These are phyloP conservation scores for Macadamia tetraphylla DNA, from an alignment of 164 flowering plant species.

Conservation along the genomic window DNA sequence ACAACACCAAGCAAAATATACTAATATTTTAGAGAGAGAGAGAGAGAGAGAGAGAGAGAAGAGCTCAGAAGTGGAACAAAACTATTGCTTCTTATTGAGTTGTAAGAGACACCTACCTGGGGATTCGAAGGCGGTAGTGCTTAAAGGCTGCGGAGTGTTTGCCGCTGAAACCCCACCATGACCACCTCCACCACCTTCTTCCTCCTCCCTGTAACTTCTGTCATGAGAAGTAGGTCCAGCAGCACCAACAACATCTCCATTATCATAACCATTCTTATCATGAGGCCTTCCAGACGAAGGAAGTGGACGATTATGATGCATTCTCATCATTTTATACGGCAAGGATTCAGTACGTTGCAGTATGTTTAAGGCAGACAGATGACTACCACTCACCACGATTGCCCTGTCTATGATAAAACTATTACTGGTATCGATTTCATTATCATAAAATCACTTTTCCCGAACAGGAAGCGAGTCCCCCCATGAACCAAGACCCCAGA, in stretches of 20 bases:
- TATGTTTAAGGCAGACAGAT: conserved; percentile 33
- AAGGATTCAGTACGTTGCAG: conserved; percentile 29
- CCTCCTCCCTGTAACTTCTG: conserved; percentile 16
- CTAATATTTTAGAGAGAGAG: neutral
- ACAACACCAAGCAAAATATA: neutral
- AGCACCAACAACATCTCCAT: neutral
- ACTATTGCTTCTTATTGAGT: neutral
- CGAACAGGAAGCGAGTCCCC: neutral
- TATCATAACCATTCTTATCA: too few species aligned
- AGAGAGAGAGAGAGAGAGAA: neutral
- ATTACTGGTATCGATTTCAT: conserved; percentile 19
- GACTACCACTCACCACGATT: conserved; percentile 7
- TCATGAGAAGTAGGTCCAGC: conserved; percentile 30
- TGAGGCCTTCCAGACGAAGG: neutral
- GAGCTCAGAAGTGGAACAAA: neutral
- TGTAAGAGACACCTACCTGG: conserved; percentile 22
- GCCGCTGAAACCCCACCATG: conserved; percentile 12
- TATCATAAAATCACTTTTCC: neutral
- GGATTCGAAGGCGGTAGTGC: conserved; percentile 27
- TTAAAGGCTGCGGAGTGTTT: conserved; percentile 37
- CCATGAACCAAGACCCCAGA: neutral
- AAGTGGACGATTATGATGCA: conserved; percentile 16
- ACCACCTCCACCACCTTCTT: conserved; percentile 22
- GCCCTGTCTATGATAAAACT: conserved; percentile 22
- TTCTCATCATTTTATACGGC: conserved; percentile 24